These are phyloP conservation scores for Pseudognaphalium luteoalbum DNA, from an alignment of 129 eudicot species.

Conservation along the genomic window DNA sequence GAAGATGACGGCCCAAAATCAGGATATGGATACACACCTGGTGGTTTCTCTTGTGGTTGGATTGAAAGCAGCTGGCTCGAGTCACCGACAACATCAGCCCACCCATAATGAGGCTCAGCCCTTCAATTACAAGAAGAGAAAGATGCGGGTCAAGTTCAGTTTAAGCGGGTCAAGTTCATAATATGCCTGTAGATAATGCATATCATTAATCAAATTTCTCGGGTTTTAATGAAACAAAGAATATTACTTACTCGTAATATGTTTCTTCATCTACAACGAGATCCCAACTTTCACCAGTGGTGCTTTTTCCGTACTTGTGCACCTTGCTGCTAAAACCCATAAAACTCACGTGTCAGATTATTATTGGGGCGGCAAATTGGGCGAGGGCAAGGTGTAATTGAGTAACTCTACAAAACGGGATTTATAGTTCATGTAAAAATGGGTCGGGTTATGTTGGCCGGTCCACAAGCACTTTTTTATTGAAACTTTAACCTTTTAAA, in stretches of 20 bases:
- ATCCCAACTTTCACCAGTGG: constrained; percentile 96
- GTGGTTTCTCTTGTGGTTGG: constrained; percentile 81
- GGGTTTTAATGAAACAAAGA: neutral
- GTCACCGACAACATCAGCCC: constrained; percentile 98
- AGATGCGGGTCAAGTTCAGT: neutral
- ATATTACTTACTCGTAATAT: constrained; percentile 67
- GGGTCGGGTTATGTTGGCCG: neutral
- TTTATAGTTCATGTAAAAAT: neutral
- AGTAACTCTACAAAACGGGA: neutral
- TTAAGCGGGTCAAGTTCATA: too few relatives aligned
- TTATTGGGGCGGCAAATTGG: neutral
- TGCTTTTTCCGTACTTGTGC: constrained; percentile 94
- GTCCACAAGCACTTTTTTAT: neutral
- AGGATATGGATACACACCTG: constrained; percentile 71
- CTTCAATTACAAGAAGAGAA: constrained; percentile 40
- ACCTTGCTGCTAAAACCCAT: constrained; percentile 60
- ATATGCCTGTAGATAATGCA: neutral
- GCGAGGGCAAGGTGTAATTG: neutral
- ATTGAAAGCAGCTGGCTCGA: constrained; percentile 80
- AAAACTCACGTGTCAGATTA: neutral
- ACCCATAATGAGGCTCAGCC: constrained; percentile 96
- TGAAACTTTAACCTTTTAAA: neutral
- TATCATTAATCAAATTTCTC: neutral
- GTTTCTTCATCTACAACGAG: constrained; percentile 89
- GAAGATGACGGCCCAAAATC: constrained; percentile 56